These are phyloP conservation scores for Mycena amicta DNA, from an alignment of 768 basidiomycete species.

Conservation along the genomic window DNA sequence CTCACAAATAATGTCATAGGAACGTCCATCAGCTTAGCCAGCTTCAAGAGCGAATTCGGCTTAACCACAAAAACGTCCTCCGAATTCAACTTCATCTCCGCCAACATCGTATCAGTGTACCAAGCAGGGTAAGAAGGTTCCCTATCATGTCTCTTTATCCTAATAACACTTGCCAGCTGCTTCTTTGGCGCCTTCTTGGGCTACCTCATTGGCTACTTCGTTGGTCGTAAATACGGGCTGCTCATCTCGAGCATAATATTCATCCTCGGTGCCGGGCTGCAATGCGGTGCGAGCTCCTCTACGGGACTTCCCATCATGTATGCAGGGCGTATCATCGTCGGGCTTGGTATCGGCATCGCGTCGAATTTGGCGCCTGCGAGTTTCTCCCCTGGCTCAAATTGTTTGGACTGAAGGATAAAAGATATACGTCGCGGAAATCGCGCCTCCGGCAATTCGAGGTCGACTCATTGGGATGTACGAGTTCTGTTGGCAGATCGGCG, in stretches of 20 bases:
- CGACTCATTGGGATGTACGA: conserved; percentile 52
- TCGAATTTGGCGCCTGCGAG: conserved; percentile 35
- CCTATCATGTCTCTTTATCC: background rate
- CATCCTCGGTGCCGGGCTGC: conserved; percentile 41
- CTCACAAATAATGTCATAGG: conserved; percentile 17
- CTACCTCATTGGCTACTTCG: conserved; percentile 40
- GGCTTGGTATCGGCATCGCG: conserved; percentile 43
- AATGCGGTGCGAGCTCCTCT: conserved; percentile 34
- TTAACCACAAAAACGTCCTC: conserved; percentile 33
- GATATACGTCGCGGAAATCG: conserved; percentile 47
- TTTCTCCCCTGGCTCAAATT: background rate
- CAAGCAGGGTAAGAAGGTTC: conserved; percentile 40
- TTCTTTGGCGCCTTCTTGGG: conserved; percentile 44
- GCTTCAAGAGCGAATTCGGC: conserved; percentile 49
- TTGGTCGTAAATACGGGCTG: conserved; percentile 40
- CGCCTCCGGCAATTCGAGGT: conserved; percentile 48
- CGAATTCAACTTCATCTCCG: conserved; percentile 36
- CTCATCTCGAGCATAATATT: conserved; percentile 39
- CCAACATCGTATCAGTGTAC: conserved; percentile 50
- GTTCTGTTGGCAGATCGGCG: conserved; percentile 50
- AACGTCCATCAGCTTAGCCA: conserved; percentile 41
- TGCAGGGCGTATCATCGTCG: conserved; percentile 43
- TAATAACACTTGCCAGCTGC: conserved; percentile 23
- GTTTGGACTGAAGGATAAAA: conserved; percentile 24
- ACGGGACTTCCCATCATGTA: conserved; percentile 43